Evolutionary conservation across 345 rosid genomes (phyloP), one percentile per base, ranked within the genome.

Genomic region (Eucalyptus tenuipes): DNA sequence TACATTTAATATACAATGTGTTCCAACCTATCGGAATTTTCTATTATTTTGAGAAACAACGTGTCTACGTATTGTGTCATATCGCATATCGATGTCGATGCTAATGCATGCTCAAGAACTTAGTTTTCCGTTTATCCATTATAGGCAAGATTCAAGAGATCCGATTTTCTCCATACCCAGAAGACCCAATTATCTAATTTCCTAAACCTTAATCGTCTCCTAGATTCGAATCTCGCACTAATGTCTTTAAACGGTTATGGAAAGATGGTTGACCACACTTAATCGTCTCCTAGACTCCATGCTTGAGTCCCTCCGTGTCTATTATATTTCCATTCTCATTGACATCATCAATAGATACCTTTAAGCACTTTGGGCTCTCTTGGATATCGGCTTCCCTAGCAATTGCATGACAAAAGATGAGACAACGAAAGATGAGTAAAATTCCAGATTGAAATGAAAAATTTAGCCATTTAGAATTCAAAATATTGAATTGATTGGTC

Each of bases 11-110:
- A 7, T 52, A 7, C 55, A 18, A 18, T 3, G 10, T 52, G 3
- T 52, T 52, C 55, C 10, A 52, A 52, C 22, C 0, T 0, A 1
- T 17, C 0, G 55, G 9, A 7, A 52, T 52, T 18, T 3, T 52
- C 0, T 18, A 1, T 52, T 52, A 7, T 16, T 7, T 52, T 7
- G 0, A 18, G 55, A 52, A 52, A 18, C 18, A 52, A 57, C 1
- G 4, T 50, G 4, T 17, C 0, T 4, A 4, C 2, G 2, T 57
- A 18, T 18, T 1, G 0, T 52, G 9, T 52, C 24, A 18, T 52
- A 0, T 52, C 0, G 4, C 4, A 0, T 52, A 2, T 52, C 0
- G 10, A 52, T 18, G 4, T 52, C 1, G 10, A 7, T 52, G 0
- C 2, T 52, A 52, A 52, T 52, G 55, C 4, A 27, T 31, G 20